Percentiles rank a stretch among this genome's conserved stretches.
Conservation (phyloP, 2,329 filamentous ascomycete species). For the Sphaerulina musiva region DNA sequence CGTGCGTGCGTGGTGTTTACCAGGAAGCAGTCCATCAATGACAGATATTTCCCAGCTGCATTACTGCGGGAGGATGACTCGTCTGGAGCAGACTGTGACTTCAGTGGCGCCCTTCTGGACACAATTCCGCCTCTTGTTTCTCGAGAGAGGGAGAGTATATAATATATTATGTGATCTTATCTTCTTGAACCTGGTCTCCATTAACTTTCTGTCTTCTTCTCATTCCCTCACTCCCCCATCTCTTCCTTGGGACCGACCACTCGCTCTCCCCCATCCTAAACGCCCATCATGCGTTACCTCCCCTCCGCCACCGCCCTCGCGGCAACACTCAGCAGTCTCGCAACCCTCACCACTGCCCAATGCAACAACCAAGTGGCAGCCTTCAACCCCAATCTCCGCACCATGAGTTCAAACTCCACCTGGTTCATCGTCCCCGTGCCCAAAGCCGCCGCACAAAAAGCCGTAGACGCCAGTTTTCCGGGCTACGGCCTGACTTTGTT, state of each 20-base stretch:
- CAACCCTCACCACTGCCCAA: slow-evolving; percentile 11
- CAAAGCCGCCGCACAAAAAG: slow-evolving; percentile 17
- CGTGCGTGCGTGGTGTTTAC: too few species aligned
- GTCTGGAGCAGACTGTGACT: background rate
- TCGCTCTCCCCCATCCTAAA: too few species aligned
- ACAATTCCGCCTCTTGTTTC: too few species aligned
- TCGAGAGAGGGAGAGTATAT: too few species aligned
- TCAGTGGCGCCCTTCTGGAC: slow-evolving; percentile 19
- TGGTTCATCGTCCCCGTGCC: slow-evolving; percentile 23
- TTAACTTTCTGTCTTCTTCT: too few species aligned
- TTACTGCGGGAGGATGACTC: background rate
- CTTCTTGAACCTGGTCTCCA: too few species aligned
- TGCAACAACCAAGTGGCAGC: slow-evolving; percentile 22
- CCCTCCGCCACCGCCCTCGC: background rate
- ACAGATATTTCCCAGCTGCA: background rate
- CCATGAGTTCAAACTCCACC: slow-evolving; percentile 18
- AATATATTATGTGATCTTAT: too few species aligned
- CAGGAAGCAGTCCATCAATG: too few species aligned
- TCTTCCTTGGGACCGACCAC: too few species aligned
- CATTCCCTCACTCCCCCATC: too few species aligned
- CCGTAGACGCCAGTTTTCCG: slow-evolving; percentile 16
- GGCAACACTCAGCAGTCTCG: background rate
- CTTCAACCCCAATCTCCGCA: slow-evolving; percentile 19
- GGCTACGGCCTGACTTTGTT: slow-evolving; percentile 12
- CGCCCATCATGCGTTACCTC: background rate